These are phyloP conservation scores for Byssoonygena ceratinophila DNA, from an alignment of 2,329 filamentous ascomycete species.

Conservation along the genomic window DNA sequence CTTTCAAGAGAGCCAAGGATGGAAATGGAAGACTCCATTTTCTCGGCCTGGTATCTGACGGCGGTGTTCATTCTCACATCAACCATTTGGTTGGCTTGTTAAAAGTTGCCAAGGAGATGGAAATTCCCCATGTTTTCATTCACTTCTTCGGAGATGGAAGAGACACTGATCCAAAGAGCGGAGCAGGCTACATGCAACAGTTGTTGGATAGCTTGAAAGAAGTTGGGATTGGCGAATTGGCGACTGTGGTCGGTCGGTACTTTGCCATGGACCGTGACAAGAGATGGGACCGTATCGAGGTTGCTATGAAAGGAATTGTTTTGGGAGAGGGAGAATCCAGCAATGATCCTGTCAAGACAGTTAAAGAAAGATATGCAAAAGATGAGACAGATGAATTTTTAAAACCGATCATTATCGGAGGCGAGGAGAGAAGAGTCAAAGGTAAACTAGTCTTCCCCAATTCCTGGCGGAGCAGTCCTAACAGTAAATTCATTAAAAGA, in stretches of 20 bases:
- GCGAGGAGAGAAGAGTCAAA: slow-evolving; percentile 74
- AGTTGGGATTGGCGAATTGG: slow-evolving; percentile 75
- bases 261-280: slow-evolving; percentile 99
- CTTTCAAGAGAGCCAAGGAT: slow-evolving; percentile 68
- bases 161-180: slow-evolving; percentile 95
- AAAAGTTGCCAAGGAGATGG: slow-evolving; percentile 77
- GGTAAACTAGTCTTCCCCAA: slow-evolving; percentile 40
- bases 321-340: slow-evolving; percentile 77
- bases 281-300: slow-evolving; percentile 90
- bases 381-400: slow-evolving; percentile 95
- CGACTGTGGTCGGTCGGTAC: slow-evolving; percentile 89
- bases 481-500: slow-evolving; percentile 45
- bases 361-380: slow-evolving; percentile 78
- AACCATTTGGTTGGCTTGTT: slow-evolving; percentile 81
- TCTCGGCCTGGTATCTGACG: slow-evolving; percentile 83
- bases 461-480: neutral
- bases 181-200: slow-evolving; percentile 75
- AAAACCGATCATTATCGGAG: slow-evolving; percentile 91
- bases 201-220: slow-evolving; percentile 72
- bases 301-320: slow-evolving; percentile 78
- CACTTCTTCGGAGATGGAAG: slow-evolving; percentile 98
- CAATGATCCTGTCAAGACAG: slow-evolving; percentile 71
- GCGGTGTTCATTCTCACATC: slow-evolving; percentile 95
- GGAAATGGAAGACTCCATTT: slow-evolving; percentile 89
- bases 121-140: slow-evolving; percentile 84